Base-by-base conservation (phyloP, 2,329 filamentous ascomycete genomes). In the Emergomyces orientalis region DNA sequence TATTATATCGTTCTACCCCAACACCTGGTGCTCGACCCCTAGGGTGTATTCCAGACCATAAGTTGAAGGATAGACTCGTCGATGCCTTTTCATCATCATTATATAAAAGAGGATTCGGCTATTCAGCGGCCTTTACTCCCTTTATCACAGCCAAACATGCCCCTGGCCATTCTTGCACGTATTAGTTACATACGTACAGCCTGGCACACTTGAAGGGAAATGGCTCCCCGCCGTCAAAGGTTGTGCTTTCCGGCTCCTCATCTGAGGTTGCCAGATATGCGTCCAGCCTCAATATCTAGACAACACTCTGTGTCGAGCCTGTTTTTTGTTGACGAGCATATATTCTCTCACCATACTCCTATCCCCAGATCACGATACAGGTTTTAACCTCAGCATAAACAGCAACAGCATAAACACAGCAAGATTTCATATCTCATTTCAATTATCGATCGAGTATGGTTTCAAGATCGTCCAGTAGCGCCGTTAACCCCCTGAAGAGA, bases 401-500 rank as follows among this genome's bases (percentile, higher is more conserved):
- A 59, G 34, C 34, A 27, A 22, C 25, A 39, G 14, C 13, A 57
- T 41, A 41, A 34, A 6, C 22, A 39, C 34, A 27, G 22, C 41
- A n/a, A 47, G 13, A 22, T 60, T 34, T 30, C 37, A n/a, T 52
- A 60, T 30, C 22, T 1, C 17, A 14, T 47, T 62, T 45, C 32
- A 27, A 14, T 14, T 54, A 51, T n/a, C 27, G 62, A 51, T n/a
- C 27, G 62, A 69, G 63, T 63, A 72, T 70, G 68, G 65, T 70
- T 63, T 65, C 65, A 65, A 63, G 70, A 67, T 68, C 69, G 62
- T 70, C 72, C 39, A 69, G 69, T 63, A 70, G 64, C 65, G 62
- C 69, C 41, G 73, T 64, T 61, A 71, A 70, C 56, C 70, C 67
- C 58, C 67, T 78, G 45, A 72, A 73, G 65, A 71, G 74, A 63